A percentile compares a stretch with the other conserved stretches of the same genome.
These are phyloP conservation scores for Dactylella cylindrospora DNA, from an alignment of 2,329 filamentous ascomycete species.

Conservation along the genomic window DNA sequence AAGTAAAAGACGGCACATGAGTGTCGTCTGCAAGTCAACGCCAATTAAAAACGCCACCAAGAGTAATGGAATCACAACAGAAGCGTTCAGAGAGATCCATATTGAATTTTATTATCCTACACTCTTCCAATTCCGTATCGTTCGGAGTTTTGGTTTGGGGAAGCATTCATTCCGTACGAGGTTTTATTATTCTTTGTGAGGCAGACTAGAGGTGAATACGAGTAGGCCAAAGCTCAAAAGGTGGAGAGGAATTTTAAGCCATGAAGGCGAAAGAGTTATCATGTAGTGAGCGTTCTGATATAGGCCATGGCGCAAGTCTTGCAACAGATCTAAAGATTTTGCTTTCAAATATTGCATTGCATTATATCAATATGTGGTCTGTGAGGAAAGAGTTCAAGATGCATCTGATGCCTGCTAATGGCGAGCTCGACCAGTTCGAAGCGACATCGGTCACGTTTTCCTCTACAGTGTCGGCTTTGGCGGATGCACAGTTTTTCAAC, in stretches of 20 bases:
- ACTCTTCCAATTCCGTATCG: constrained; percentile 1
- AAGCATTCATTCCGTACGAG: neutral
- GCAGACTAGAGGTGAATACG: neutral
- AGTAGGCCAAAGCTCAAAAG: neutral
- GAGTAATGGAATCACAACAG: constrained; percentile 9
- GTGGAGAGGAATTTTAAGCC: too few relatives aligned
- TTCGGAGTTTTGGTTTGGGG: constrained; percentile 10
- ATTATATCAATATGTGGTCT: too few relatives aligned
- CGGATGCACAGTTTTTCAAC: constrained; percentile 33
- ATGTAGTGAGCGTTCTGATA: too few relatives aligned
- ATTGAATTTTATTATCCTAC: constrained; percentile 30
- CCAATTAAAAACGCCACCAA: constrained; percentile 39
- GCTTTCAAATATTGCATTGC: too few relatives aligned
- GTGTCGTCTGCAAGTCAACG: constrained; percentile 28
- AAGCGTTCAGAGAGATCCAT: constrained; percentile 15
- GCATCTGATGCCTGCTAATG: too few relatives aligned
- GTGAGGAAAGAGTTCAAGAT: too few relatives aligned
- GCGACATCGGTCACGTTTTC: constrained; percentile 27
- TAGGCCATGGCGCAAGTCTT: too few relatives aligned
- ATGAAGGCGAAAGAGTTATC: too few relatives aligned
- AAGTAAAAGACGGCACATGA: constrained; percentile 29
- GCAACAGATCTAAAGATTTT: too few relatives aligned
- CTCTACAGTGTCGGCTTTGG: constrained; percentile 3
- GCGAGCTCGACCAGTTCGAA: too few relatives aligned
- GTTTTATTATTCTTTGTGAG: constrained; percentile 1